Conservation (phyloP, 805 yeast species). For the Teunomyces aglyptinius region DNA sequence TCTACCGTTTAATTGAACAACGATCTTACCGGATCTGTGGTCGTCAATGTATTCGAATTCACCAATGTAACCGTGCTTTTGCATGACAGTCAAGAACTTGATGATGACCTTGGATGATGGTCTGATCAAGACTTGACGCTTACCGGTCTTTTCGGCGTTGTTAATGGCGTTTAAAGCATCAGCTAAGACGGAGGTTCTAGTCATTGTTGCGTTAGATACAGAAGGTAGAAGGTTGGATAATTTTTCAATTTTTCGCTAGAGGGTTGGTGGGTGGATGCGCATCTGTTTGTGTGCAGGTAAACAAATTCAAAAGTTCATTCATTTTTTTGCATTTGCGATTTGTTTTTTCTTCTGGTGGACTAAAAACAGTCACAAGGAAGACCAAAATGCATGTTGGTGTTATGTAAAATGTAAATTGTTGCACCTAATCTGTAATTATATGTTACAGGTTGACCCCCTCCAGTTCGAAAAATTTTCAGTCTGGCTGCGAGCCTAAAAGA, state of each 20-base stretch:
- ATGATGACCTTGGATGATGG: slow-evolving; percentile 35
- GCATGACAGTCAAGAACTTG: slow-evolving; percentile 32
- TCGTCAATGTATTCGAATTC: slow-evolving; percentile 37
- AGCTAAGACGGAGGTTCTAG: slow-evolving; percentile 37
- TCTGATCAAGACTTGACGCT: slow-evolving; percentile 36
- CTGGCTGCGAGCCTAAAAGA: slow-evolving; percentile 3
- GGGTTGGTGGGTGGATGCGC: slow-evolving; percentile 3
- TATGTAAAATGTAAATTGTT: slow-evolving; percentile 1
- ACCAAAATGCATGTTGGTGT: background rate
- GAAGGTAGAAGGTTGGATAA: slow-evolving; percentile 4
- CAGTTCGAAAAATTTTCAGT: slow-evolving; percentile 10
- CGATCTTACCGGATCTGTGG: slow-evolving; percentile 38
- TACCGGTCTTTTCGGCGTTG: slow-evolving; percentile 38
- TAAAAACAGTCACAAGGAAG: slow-evolving; percentile 1
- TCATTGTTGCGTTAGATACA: slow-evolving; percentile 17
- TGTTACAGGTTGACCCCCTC: background rate
- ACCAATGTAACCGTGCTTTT: slow-evolving; percentile 37
- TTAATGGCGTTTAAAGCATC: slow-evolving; percentile 36
- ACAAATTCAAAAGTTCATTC: too few relatives aligned
- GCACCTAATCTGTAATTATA: background rate
- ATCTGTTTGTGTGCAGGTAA: background rate
- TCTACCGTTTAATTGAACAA: slow-evolving; percentile 35
- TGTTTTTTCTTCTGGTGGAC: background rate
- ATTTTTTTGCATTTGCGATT: background rate
- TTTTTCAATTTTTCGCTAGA: slow-evolving; percentile 3